Percentiles rank a stretch among this genome's conserved stretches.
Conservation (phyloP, 495 filamentous ascomycete genomes). For the Glonium stellatum region DNA sequence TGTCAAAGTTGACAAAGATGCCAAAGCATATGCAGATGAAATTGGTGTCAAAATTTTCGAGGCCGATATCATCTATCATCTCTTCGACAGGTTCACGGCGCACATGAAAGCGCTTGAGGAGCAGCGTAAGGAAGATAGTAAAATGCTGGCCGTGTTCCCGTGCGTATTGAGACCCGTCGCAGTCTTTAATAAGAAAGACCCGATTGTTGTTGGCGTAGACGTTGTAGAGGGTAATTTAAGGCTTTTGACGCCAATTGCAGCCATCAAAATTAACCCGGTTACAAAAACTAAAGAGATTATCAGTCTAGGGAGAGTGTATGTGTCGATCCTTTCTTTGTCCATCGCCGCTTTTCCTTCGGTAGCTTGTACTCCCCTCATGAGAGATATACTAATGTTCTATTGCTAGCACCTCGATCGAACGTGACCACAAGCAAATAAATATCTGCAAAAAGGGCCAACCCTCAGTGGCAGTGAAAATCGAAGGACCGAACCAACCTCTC, state of each 20-base stretch:
- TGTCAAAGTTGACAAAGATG: constrained; percentile 98
- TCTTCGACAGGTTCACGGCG: constrained; percentile 93
- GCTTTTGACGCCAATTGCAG: constrained; percentile 80
- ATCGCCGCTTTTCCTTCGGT: background rate
- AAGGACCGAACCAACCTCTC: constrained; percentile 86
- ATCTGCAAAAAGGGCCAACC: constrained; percentile 94
- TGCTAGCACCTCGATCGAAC: constrained; percentile 81
- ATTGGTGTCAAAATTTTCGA: constrained; percentile 97
- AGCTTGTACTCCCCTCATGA: background rate
- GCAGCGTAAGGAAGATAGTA: constrained; percentile 91
- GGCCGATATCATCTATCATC: constrained; percentile 97
- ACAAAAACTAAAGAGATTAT: constrained; percentile 79
- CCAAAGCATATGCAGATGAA: constrained; percentile 81
- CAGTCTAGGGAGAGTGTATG: constrained; percentile 89
- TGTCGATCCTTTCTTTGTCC: constrained; percentile 24
- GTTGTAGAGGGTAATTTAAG: constrained; percentile 81
- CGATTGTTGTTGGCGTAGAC: constrained; percentile 94
- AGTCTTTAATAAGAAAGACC: constrained; percentile 97
- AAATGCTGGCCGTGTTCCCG: constrained; percentile 92
- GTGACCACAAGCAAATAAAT: constrained; percentile 90
- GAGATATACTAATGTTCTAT: constrained; percentile 12
- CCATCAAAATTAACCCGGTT: constrained; percentile 69
- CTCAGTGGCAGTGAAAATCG: constrained; percentile 95
- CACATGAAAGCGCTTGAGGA: constrained; percentile 82
- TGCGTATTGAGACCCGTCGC: constrained; percentile 83